Percentiles rank a stretch among this genome's conserved stretches.
phyloP scores from a whole-genome alignment of 179 eudicot genomes.

The Silene coronaria region DNA sequence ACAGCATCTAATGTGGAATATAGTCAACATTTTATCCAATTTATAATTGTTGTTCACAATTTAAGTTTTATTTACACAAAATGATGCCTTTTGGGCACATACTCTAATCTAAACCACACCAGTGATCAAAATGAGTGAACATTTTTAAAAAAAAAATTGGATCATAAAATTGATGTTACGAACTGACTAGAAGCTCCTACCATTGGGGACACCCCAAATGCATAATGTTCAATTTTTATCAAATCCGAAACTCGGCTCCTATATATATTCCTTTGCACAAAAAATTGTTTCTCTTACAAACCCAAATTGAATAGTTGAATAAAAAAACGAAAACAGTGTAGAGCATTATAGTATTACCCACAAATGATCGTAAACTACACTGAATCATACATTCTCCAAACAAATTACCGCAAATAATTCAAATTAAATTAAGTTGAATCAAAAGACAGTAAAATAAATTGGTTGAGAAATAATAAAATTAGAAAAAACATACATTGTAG shows the following conservation, averaged over 20 bases:
- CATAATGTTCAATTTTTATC: not conserved
- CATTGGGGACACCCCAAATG: not conserved
- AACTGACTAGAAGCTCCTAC: too few species aligned
- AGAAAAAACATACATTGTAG: slow-evolving; percentile 31
- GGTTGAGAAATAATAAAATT: not conserved
- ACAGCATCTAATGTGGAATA: not conserved
- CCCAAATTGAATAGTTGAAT: not conserved
- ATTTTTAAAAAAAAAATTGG: not conserved
- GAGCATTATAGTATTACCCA: not conserved
- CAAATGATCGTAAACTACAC: not conserved
- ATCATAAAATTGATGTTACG: not conserved
- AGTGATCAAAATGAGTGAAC: not conserved
- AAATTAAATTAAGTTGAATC: not conserved
- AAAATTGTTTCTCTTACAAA: not conserved
- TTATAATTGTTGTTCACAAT: too few species aligned
- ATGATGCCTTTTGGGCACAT: too few species aligned
- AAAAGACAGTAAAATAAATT: not conserved
- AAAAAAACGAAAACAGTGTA: not conserved
- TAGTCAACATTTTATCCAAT: too few species aligned
- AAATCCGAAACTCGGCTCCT: not conserved
- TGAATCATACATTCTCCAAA: not conserved
- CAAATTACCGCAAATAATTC: not conserved
- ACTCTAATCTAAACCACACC: too few species aligned
- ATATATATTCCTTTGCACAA: not conserved
- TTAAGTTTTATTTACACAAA: too few species aligned